Conservation (phyloP, 202 grass and related monocot species). For the Panicum hallii region DNA sequence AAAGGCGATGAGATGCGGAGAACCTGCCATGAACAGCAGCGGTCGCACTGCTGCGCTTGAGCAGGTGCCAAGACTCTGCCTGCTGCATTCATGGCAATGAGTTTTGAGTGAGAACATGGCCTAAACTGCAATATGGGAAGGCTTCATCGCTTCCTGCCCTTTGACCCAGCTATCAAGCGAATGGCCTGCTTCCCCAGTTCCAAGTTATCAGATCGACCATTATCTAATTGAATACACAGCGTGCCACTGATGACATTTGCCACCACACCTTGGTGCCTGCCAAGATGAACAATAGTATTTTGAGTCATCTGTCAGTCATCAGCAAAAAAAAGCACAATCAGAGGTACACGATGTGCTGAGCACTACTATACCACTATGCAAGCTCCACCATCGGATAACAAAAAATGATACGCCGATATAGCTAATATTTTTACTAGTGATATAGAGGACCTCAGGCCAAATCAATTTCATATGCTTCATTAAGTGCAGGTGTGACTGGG, state of each 20-base stretch:
- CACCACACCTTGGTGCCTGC: conserved; percentile 85
- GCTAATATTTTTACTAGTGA: background rate
- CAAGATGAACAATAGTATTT: conserved; percentile 22
- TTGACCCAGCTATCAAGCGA: conserved; percentile 78
- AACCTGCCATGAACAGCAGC: conserved; percentile 13
- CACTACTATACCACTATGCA: background rate
- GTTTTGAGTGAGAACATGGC: background rate
- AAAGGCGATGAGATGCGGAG: background rate
- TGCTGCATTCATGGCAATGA: background rate
- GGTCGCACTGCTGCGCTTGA: background rate
- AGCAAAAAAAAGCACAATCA: background rate
- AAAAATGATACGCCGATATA: background rate
- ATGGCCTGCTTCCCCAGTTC: conserved; percentile 90
- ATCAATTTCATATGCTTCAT: conserved; percentile 17
- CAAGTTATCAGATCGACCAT: conserved; percentile 69
- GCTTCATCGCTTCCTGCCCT: conserved; percentile 49
- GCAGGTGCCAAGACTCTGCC: background rate
- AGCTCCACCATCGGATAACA: background rate
- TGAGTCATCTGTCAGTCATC: background rate
- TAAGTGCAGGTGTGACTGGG: background rate
- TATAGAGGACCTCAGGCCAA: conserved; percentile 1
- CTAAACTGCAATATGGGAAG: conserved; percentile 7
- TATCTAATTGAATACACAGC: conserved; percentile 67
- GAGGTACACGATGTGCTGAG: background rate
- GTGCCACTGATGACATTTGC: conserved; percentile 63